These are phyloP conservation scores for Yamadazyma endophytica DNA, from an alignment of 805 yeast genomes.

Conservation along the genomic window DNA sequence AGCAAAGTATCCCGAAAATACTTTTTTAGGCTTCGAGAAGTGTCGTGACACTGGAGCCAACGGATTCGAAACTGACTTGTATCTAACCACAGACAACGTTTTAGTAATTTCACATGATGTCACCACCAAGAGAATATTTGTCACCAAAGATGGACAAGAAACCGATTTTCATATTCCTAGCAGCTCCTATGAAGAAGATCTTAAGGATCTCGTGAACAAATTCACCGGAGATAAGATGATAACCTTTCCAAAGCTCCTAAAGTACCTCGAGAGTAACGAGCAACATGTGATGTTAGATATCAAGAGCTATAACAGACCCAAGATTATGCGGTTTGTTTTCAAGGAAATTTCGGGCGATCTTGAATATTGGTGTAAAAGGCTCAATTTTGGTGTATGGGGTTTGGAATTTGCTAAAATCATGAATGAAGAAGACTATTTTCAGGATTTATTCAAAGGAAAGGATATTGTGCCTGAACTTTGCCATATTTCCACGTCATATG, in stretches of 20 bases:
- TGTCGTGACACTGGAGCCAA: constrained; percentile 37
- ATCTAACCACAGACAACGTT: constrained; percentile 34
- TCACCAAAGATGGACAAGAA: constrained; percentile 28
- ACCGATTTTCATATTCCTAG: constrained; percentile 31
- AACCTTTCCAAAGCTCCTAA: constrained; percentile 27
- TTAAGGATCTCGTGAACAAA: constrained; percentile 25
- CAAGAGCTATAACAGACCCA: constrained; percentile 36
- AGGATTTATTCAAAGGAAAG: constrained; percentile 15
- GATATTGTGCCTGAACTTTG: constrained; percentile 14
- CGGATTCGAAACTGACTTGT: constrained; percentile 39
- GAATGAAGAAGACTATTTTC: constrained; percentile 36
- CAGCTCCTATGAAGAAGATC: constrained; percentile 23
- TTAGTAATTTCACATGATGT: constrained; percentile 39
- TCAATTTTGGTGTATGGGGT: constrained; percentile 41
- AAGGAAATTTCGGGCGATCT: constrained; percentile 23
- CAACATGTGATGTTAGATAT: constrained; percentile 35
- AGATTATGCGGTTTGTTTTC: constrained; percentile 23
- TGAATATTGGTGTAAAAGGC: constrained; percentile 33
- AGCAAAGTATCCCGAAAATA: constrained; percentile 36
- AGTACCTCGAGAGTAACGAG: constrained; percentile 24
- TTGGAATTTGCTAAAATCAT: constrained; percentile 32
- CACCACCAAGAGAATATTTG: constrained; percentile 34
- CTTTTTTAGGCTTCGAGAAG: constrained; percentile 31
- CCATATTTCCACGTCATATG: constrained; percentile 34
- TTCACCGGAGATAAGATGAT: constrained; percentile 30